Evolutionary conservation across 129 eudicot genomes (phyloP).

Genomic region (Erigeron canadensis): DNA sequence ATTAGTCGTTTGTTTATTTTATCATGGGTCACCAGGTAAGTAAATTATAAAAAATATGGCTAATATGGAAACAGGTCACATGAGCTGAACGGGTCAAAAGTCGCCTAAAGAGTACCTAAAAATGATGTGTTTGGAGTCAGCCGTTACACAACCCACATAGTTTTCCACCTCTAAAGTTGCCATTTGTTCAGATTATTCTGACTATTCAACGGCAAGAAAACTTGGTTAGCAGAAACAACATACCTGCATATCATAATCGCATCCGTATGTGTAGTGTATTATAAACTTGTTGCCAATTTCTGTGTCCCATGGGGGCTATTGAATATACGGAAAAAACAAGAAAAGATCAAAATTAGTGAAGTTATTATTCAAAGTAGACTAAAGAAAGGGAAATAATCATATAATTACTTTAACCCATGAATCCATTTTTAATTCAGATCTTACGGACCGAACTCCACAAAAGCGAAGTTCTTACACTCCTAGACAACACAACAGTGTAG

Average conservation of each 20-base stretch:
- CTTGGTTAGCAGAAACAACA: not conserved
- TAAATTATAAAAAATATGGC: not conserved
- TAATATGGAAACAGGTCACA: not conserved
- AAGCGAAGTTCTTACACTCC: too few species aligned
- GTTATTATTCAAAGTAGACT: not conserved
- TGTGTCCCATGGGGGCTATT: constrained; percentile 99
- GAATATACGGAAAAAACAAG: constrained; percentile 4
- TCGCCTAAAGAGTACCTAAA: not conserved
- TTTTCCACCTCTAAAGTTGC: not conserved
- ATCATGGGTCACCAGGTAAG: not conserved
- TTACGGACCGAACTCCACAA: too few species aligned
- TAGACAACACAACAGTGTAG: too few species aligned
- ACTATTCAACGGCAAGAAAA: not conserved
- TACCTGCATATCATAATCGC: constrained; percentile 95
- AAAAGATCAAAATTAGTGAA: constrained; percentile 8
- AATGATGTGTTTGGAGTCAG: not conserved
- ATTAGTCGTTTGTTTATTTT: not conserved
- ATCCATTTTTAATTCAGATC: not conserved
- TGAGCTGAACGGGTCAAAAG: too few species aligned
- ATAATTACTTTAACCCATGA: not conserved
- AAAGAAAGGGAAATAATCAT: constrained; percentile 1
- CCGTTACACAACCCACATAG: not conserved
- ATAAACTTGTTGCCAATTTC: constrained; percentile 68
- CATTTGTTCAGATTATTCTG: not conserved
- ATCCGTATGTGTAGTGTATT: constrained; percentile 96